Evolutionary conservation across 2,329 filamentous ascomycete genomes (phyloP), one percentile per base, ranked within the genome.

Genomic region (Aspergillus sclerotialis): DNA sequence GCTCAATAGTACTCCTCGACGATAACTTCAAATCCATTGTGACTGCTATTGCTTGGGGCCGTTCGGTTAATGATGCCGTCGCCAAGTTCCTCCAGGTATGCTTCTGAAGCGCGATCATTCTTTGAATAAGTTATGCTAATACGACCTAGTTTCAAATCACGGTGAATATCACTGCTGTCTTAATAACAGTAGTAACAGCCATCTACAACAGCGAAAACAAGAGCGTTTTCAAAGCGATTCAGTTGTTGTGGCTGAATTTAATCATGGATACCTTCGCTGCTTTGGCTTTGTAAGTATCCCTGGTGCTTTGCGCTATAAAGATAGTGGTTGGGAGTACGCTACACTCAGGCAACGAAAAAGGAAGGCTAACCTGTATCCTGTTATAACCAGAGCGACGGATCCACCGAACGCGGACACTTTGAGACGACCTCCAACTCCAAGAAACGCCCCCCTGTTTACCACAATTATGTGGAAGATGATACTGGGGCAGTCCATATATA

Each of bases 381-480:
- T n/a, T 24, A n/a, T 9, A 24, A 8, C 8, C 2, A 24, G 23
- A 24, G 23, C 23, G 1, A 93, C 85, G 2, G 86, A 93, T 55
- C 84, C 85, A 12, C 86, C 86, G 1, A 80, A 80, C 14, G 78
- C 81, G 30, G 82, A 75, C 46, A 78, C 92, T 15, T 65, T 93
- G 34, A 69, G 92, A 46, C 76, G 86, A 36, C 84, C 83, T 60
- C 83, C 83, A 2, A 76, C 83, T 43, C 72, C 76, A 2, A 85
- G 84, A 50, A 79, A 75, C 13, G 78, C 80, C 7, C 68, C 79
- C 5, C 66, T 87, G 10, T 88, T 94, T 46, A 89, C 85, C 2
- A 69, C 80, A 19, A 88, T 82, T 19, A 94, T 94, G 88, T 92
- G 88, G 87, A 94, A 94, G 72, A 94, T 94, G 88, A 94, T 94